Percentiles rank a stretch among this genome's conserved stretches.
These are phyloP conservation scores for Zygotorulaspora florentina DNA, from an alignment of 805 yeast genomes.

Conservation along the genomic window DNA sequence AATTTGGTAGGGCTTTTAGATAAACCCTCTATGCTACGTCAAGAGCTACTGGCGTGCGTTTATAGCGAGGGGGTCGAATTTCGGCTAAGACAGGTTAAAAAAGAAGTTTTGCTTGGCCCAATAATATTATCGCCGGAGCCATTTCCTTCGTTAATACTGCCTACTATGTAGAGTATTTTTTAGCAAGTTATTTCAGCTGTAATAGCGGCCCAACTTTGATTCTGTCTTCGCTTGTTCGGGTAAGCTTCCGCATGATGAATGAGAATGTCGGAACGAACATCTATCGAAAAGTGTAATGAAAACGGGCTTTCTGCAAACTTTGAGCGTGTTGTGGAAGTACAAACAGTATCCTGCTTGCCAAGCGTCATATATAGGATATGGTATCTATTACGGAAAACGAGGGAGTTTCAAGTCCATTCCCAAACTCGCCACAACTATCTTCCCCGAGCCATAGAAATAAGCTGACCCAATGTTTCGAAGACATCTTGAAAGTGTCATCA, in stretches of 20 bases:
- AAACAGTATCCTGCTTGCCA: no score
- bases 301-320: no score
- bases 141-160: constrained; percentile 7
- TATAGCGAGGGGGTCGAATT: constrained; percentile 3
- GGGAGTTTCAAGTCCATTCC: not conserved
- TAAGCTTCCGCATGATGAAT: not conserved
- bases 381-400: not conserved
- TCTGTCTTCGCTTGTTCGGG: not conserved
- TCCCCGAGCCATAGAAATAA: constrained; percentile 20
- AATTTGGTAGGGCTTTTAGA: no score
- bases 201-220: not conserved
- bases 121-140: constrained; percentile 1
- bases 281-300: no score
- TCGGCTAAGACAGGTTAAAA: constrained; percentile 1
- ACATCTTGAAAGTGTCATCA: constrained; percentile 31
- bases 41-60: constrained; percentile 6
- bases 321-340: no score
- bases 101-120: constrained; percentile 3
- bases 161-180: not conserved
- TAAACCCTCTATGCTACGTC: constrained; percentile 6
- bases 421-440: not conserved
- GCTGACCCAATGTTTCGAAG: constrained; percentile 33
- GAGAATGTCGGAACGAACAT: no score
- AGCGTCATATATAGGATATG: not conserved
- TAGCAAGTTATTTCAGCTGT: not conserved